Conservation (phyloP, 2,329 filamentous ascomycete genomes). For the Albophoma yamanashiensis region DNA sequence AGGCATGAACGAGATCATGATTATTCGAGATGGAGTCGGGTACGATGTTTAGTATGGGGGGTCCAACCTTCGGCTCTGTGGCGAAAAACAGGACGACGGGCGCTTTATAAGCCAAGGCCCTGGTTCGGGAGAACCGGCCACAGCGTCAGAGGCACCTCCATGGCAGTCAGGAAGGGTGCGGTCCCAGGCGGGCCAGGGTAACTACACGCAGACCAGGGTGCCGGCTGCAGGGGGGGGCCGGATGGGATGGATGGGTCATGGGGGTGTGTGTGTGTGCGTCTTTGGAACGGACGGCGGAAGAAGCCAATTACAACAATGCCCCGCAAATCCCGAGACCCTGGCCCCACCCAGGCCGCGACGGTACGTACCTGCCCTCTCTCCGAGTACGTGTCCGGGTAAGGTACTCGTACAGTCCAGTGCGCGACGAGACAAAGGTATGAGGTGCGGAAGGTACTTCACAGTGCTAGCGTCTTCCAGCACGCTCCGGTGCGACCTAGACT, state of each 20-base stretch:
- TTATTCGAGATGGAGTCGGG: background rate
- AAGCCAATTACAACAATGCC: background rate
- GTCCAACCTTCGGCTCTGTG: background rate
- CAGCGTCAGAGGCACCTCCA: constrained; percentile 1
- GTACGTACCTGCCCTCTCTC: background rate
- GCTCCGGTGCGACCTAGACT: background rate
- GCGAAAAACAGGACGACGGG: background rate
- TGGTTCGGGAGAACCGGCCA: background rate
- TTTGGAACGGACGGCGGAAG: background rate
- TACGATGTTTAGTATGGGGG: background rate
- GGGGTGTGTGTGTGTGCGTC: background rate
- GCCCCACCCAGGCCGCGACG: background rate
- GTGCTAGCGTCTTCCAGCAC: background rate
- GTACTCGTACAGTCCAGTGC: background rate
- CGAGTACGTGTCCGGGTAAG: background rate
- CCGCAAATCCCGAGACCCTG: constrained; percentile 2
- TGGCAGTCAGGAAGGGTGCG: background rate
- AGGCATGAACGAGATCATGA: constrained; percentile 2
- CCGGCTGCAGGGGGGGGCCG: background rate
- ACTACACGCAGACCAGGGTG: background rate
- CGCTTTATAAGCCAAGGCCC: constrained; percentile 2
- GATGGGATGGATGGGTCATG: background rate
- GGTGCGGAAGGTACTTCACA: background rate
- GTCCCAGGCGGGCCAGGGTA: background rate
- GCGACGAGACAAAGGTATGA: no score